Evolutionary conservation across 108 stramenopile genomes (phyloP).

Genomic region (Hondaea fermentalgiana): DNA sequence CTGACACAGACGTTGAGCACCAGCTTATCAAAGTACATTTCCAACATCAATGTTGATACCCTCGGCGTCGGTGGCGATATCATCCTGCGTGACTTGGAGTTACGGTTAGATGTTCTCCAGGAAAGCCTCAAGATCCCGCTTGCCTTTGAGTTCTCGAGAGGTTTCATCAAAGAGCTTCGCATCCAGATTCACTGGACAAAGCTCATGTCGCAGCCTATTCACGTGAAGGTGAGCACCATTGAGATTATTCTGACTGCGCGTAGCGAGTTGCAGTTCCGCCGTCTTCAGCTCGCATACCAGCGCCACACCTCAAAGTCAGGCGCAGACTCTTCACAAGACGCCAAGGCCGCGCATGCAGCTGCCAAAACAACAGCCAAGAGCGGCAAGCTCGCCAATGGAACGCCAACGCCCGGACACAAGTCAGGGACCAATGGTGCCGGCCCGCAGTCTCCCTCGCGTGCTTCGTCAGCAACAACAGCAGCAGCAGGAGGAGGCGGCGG

Average conservation of each 20-base stretch:
- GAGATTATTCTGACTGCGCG: constrained; percentile 36
- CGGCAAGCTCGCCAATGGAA: no score
- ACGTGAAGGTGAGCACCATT: constrained; percentile 34
- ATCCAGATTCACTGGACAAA: constrained; percentile 40
- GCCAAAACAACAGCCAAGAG: no score
- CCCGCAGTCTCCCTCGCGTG: no score
- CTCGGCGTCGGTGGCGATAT: constrained; percentile 33
- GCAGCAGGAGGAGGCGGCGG: no score
- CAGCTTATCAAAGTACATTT: constrained; percentile 36
- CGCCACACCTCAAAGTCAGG: constrained; percentile 12
- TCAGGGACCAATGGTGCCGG: no score
- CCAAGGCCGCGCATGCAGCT: no score
- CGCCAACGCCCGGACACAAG: no score
- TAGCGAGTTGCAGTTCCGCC: constrained; percentile 5
- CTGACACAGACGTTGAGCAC: constrained; percentile 26
- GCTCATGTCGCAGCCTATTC: constrained; percentile 35
- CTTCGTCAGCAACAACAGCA: no score
- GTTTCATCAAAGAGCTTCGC: constrained; percentile 38
- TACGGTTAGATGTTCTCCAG: constrained; percentile 32
- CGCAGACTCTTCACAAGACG: no score
- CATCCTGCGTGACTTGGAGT: constrained; percentile 31
- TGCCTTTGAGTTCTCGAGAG: constrained; percentile 38
- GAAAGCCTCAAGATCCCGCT: constrained; percentile 35
- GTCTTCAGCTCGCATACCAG: constrained; percentile 18
- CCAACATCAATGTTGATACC: constrained; percentile 37